Conservation (phyloP, 441 rosid genomes). For the Populus trichocarpa region DNA sequence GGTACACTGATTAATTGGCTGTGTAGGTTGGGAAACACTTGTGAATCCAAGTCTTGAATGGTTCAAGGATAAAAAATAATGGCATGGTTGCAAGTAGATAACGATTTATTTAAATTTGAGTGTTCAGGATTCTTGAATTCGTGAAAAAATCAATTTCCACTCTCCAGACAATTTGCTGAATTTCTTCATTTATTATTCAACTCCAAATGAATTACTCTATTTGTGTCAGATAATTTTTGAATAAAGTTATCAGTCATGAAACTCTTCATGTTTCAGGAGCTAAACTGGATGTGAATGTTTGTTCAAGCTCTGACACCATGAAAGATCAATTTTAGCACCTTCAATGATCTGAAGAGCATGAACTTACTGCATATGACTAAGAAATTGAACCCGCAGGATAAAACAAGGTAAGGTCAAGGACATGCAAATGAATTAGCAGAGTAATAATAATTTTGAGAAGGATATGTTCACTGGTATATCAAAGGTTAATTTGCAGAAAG, state of each 20-base stretch:
- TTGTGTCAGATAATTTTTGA: neutral
- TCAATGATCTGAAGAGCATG: neutral
- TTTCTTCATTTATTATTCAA: no score
- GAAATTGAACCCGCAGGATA: neutral
- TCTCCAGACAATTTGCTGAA: neutral
- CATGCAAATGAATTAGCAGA: neutral
- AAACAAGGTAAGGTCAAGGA: neutral
- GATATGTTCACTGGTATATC: neutral
- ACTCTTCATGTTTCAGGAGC: neutral
- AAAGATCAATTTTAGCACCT: neutral
- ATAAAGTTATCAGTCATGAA: neutral
- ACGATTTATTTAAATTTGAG: no score
- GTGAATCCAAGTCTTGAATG: conserved; percentile 11
- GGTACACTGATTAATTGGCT: conserved; percentile 91
- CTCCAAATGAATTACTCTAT: neutral
- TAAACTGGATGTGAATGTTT: conserved; percentile 2
- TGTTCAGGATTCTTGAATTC: no score
- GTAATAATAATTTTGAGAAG: neutral
- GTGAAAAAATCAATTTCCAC: neutral
- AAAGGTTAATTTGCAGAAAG: conserved; percentile 35
- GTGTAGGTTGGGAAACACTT: conserved; percentile 58
- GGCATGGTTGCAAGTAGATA: neutral
- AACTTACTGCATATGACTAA: neutral
- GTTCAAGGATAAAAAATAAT: conserved; percentile 1
- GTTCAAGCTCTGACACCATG: conserved; percentile 11